Base-by-base conservation (phyloP, 1,284 basidiomycete species). In the Cystodermella granulosa region DNA sequence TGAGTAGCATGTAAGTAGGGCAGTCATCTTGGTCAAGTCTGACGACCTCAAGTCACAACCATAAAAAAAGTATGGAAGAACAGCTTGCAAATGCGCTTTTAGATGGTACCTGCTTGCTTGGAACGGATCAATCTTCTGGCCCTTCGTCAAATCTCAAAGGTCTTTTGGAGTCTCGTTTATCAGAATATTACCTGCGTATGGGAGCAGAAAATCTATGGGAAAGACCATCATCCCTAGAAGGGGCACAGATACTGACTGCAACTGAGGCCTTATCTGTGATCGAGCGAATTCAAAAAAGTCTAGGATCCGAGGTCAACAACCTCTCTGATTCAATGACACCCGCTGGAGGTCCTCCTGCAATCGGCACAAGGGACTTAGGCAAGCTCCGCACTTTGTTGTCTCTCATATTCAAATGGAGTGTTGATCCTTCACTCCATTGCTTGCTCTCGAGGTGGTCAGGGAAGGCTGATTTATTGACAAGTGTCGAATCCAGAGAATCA, bases 361-460 rank as follows among this genome's bases (percentile, higher is more conserved):
- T 89, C 43, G 85, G 84, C 0, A 76, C 80, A 2, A 76, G 82
- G 46, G 86, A 90, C 60, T 61, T 87, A 34, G 62, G 70, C 4
- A 65, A 79, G 49, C 60, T 88, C 2, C 75, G 80, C 24, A 83
- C 80, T 0, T 68, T 87, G 20, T 58, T 84, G 7, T 78, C 83
- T 13, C 73, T 89, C 45, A 62, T 75, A 17, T 84, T 88, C 58
- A 81, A 79, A 52, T 87, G 86, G 86, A 81, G 78, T 4, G 59
- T 78, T 4, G 74, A 80, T 16, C 76, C 76, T 4, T 57, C 82
- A 6, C 68, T 83, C 23, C 53, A 58, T 11, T 69, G 67, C 45
- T 61, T n/a, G 26, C 8, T 31, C 26, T 8, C 8, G 8, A 8
- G 26, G n/a, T 31, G 26, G 26, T n/a, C n/a, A n/a, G n/a, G n/a